A percentile compares a stretch with the other conserved stretches of the same genome.
These are phyloP conservation scores for Trichosporon sp. DNA, from an alignment of 1,284 basidiomycete genomes.

Conservation along the genomic window DNA sequence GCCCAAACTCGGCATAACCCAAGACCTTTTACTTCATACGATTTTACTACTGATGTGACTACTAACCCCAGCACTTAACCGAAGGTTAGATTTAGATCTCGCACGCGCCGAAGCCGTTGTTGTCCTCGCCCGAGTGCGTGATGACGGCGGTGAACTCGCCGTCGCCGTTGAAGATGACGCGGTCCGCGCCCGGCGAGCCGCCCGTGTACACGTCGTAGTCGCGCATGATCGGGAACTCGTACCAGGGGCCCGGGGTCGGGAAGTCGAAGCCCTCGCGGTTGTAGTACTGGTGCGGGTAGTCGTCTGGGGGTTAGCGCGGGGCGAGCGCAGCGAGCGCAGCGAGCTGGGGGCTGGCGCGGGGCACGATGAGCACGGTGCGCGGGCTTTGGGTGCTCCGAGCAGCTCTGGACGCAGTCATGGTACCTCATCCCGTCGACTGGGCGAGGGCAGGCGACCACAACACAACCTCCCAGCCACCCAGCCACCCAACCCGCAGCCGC, in stretches of 20 bases:
- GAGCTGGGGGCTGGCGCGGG: too few relatives aligned
- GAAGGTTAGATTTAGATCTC: not conserved
- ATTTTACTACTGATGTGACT: not conserved
- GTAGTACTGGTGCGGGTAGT: not conserved
- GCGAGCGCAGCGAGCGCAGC: not conserved
- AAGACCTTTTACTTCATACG: not conserved
- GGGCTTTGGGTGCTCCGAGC: too few relatives aligned
- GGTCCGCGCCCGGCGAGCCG: conserved; percentile 10
- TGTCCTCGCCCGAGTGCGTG: conserved; percentile 3
- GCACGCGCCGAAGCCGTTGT: conserved; percentile 7
- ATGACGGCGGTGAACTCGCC: conserved; percentile 9
- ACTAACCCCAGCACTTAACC: too few relatives aligned
- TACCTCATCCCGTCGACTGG: too few relatives aligned
- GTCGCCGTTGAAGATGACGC: conserved; percentile 10
- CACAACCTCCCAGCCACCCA: too few relatives aligned
- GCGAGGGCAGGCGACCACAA: too few relatives aligned
- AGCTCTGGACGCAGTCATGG: too few relatives aligned
- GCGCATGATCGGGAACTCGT: conserved; percentile 12
- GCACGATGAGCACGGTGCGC: too few relatives aligned
- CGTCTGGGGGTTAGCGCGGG: not conserved
- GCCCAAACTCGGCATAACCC: too few relatives aligned
- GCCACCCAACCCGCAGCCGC: too few relatives aligned
- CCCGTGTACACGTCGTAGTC: conserved; percentile 7
- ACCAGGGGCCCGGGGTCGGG: conserved; percentile 2
- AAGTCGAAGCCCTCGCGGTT: conserved; percentile 6